Evolutionary conservation across 2,329 filamentous ascomycete species (phyloP).

Genomic region (Penicillium sp.): DNA sequence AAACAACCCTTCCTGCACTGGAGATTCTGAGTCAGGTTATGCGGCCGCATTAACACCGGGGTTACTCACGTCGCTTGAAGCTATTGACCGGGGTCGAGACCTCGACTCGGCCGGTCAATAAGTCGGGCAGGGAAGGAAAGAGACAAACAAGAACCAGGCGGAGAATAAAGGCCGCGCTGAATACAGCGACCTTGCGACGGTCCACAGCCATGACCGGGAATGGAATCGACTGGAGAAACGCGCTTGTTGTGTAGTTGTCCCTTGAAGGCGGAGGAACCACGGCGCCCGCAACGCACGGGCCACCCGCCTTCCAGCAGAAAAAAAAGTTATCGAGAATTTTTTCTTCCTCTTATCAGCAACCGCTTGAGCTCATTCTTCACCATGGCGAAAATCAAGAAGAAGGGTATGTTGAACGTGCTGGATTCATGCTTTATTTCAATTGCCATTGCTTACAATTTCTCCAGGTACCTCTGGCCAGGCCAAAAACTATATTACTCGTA

Average conservation of each 20-base stretch:
- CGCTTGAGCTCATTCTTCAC: constrained; percentile 19
- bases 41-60: background rate
- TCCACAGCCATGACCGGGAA: constrained; percentile 51
- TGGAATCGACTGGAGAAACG: background rate
- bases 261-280: constrained; percentile 17
- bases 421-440: background rate
- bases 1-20: constrained; percentile 94
- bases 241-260: constrained; percentile 18
- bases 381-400: constrained; percentile 85
- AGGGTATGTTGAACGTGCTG: constrained; percentile 56
- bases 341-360: constrained; percentile 37
- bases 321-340: constrained; percentile 40
- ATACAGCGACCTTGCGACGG: constrained; percentile 65
- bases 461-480: constrained; percentile 79
- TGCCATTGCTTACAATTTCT: constrained; percentile 16
- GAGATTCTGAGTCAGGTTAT: constrained; percentile 9
- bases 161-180: constrained; percentile 71
- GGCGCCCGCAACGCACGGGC: constrained; percentile 33
- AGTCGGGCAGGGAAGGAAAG: constrained; percentile 79
- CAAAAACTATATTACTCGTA: constrained; percentile 98
- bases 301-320: constrained; percentile 27
- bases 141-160: constrained; percentile 75
- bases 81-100: constrained; percentile 95
- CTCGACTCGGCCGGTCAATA: constrained; percentile 88
- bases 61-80: constrained; percentile 80